Evolutionary conservation across 805 yeast genomes (phyloP).

Genomic region (Ogataea paradorogensis): DNA sequence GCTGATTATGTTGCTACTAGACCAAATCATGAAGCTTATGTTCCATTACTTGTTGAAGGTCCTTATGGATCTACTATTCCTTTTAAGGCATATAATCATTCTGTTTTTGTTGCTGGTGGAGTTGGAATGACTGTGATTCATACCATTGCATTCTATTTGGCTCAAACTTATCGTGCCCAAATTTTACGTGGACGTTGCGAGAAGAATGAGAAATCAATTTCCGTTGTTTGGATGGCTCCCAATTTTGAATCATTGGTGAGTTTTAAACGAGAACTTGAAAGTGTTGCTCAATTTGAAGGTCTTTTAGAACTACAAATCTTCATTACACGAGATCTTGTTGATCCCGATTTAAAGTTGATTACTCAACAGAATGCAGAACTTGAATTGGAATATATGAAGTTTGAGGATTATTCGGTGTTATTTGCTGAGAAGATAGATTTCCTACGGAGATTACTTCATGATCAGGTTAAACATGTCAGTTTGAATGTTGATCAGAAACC

Average conservation of each 20-base stretch:
- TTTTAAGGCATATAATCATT: constrained; percentile 44
- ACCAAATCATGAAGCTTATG: constrained; percentile 34
- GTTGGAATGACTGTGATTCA: constrained; percentile 60
- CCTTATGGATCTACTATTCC: constrained; percentile 55
- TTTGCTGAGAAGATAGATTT: constrained; percentile 14
- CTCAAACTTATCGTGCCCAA: constrained; percentile 31
- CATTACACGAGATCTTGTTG: constrained; percentile 26
- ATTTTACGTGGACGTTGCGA: constrained; percentile 24
- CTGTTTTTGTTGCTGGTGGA: constrained; percentile 59
- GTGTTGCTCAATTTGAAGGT: constrained; percentile 23
- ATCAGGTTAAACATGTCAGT: constrained; percentile 20
- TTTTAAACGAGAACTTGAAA: constrained; percentile 30
- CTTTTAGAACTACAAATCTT: constrained; percentile 29
- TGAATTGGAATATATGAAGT: neutral
- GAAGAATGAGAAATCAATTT: constrained; percentile 21
- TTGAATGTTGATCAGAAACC: constrained; percentile 28
- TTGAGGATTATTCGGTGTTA: constrained; percentile 3
- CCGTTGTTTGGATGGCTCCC: constrained; percentile 32
- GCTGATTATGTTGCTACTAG: constrained; percentile 31
- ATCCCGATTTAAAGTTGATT: constrained; percentile 16
- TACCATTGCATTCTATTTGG: constrained; percentile 43
- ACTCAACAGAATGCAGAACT: neutral
- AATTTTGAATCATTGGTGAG: constrained; percentile 31
- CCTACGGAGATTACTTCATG: constrained; percentile 18
- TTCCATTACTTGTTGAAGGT: constrained; percentile 54